Evolutionary conservation across 1,139 yeast genomes (phyloP), one percentile per base, ranked within the genome.

Genomic region (Nakaseomyces kungkrabaensis): DNA sequence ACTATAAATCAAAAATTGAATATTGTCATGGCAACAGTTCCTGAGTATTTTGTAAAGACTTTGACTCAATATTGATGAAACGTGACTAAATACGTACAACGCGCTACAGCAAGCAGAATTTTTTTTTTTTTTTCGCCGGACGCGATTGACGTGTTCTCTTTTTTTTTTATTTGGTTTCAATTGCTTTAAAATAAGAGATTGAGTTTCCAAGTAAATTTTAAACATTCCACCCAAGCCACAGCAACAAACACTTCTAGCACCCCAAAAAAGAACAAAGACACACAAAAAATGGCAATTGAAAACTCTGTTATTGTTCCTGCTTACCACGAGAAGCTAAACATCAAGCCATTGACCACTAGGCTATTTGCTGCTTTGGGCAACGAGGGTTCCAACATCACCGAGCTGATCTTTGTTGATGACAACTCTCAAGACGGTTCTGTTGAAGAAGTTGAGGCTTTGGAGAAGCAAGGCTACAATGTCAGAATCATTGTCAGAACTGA

Each of bases 341-440:
- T 73, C 59, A 68, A 71, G 51, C 76, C 76, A 22, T 61, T 73
- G 50, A 72, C 76, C 48, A 70, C 71, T 29, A 65, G 76, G 51
- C 59, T 73, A 29, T 73, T 72, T 54, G 74, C 73, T 8, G 76
- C 76, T 33, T 56, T 73, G 50, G 75, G 75, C 53, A 69, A 65
- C 47, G 66, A 63, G 25, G 68, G 61, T 7, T 67, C 74, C 13
- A 66, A 68, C 51, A 59, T 54, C 32, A 71, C 76, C 3, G 77
- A 73, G 57, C 60, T 73, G 55, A 72, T 72, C 60, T 72, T 70
- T 54, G 77, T 73, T 37, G 77, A 73, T 56, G 77, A 73, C 58
- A 73, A 73, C 59, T 72, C 76, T n/a, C 65, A 68, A 43, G 76
- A 73, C 56, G 77, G 76, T 4, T 72, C 76, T 11, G 76, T 71